phyloP scores from a whole-genome alignment of 371 early-diverging fungal genomes.

The Zancudomyces culisetae region DNA sequence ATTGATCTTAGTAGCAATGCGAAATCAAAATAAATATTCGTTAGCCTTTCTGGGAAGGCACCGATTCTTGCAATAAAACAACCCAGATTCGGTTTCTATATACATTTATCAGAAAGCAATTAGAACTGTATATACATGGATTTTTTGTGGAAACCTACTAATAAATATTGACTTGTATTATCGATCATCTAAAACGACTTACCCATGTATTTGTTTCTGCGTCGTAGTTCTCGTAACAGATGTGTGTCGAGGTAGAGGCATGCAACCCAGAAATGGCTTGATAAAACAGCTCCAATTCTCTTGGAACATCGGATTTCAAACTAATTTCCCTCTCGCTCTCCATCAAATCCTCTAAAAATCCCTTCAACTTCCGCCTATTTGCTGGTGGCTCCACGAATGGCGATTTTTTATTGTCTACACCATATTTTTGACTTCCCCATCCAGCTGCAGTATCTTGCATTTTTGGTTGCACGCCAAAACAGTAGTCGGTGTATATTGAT shows the following conservation, averaged over 20 bases:
- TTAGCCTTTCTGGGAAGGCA: conserved; percentile 69
- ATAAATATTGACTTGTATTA: no score
- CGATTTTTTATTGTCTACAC: conserved; percentile 16
- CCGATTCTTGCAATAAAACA: conserved; percentile 81
- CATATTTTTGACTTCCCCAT: conserved; percentile 23
- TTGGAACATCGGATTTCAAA: conserved; percentile 32
- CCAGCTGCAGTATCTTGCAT: conserved; percentile 27
- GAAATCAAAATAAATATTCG: conserved; percentile 86
- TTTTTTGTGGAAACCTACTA: no score
- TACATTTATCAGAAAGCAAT: not conserved
- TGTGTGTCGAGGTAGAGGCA: conserved; percentile 91
- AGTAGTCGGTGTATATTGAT: conserved; percentile 88
- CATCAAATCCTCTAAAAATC: conserved; percentile 28
- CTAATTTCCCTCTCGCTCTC: conserved; percentile 20
- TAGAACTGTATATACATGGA: no score
- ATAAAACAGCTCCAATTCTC: conserved; percentile 86
- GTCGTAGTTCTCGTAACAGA: conserved; percentile 81
- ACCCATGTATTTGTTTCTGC: conserved; percentile 72
- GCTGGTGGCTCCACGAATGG: conserved; percentile 21
- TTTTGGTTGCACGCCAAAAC: conserved; percentile 56
- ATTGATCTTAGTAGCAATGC: conserved; percentile 66
- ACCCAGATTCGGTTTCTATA: conserved; percentile 53
- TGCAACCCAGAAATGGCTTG: conserved; percentile 85
- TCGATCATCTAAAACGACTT: conserved; percentile 13
- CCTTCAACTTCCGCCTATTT: conserved; percentile 17